Conservation (phyloP, 2,329 filamentous ascomycete species). For the Akanthomyces dipterigenus region DNA sequence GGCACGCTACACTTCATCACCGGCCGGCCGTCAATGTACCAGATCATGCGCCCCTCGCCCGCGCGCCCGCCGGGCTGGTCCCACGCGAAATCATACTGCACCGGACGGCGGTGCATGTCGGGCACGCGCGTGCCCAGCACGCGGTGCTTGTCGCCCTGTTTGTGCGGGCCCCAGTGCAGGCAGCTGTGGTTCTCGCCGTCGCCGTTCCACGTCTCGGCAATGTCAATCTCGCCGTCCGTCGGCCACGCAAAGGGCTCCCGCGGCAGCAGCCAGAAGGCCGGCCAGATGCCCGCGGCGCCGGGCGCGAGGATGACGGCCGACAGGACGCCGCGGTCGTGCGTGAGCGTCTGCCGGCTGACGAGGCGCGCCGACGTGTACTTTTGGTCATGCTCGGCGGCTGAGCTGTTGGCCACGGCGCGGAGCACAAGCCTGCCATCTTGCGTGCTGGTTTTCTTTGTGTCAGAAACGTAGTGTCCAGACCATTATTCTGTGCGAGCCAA, state of each 20-base stretch:
- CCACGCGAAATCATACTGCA: slow-evolving; percentile 52
- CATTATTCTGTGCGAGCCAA: neutral
- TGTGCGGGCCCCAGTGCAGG: slow-evolving; percentile 51
- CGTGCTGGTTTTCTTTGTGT: slow-evolving; percentile 24
- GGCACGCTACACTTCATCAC: slow-evolving; percentile 53
- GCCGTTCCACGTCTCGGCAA: slow-evolving; percentile 56
- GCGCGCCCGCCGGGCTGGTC: slow-evolving; percentile 37
- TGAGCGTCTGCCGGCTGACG: slow-evolving; percentile 44
- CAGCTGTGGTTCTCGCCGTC: slow-evolving; percentile 49
- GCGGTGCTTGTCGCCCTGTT: slow-evolving; percentile 51
- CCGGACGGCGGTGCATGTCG: slow-evolving; percentile 38
- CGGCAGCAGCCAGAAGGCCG: slow-evolving; percentile 55
- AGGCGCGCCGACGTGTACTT: slow-evolving; percentile 50
- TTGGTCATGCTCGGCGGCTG: slow-evolving; percentile 25
- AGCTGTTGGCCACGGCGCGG: slow-evolving; percentile 38
- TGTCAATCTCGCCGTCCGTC: slow-evolving; percentile 52
- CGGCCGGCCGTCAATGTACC: slow-evolving; percentile 51
- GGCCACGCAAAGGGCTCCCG: slow-evolving; percentile 53
- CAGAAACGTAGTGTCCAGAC: too few relatives aligned
- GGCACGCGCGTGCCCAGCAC: slow-evolving; percentile 45
- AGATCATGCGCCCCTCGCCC: slow-evolving; percentile 43
- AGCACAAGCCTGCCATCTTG: slow-evolving; percentile 45
- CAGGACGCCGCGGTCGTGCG: slow-evolving; percentile 44
- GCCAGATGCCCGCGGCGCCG: slow-evolving; percentile 52
- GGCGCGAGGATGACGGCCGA: slow-evolving; percentile 45